Evolutionary conservation across 2,329 filamentous ascomycete species (phyloP).

Genomic region (Huntiella abstrusa): DNA sequence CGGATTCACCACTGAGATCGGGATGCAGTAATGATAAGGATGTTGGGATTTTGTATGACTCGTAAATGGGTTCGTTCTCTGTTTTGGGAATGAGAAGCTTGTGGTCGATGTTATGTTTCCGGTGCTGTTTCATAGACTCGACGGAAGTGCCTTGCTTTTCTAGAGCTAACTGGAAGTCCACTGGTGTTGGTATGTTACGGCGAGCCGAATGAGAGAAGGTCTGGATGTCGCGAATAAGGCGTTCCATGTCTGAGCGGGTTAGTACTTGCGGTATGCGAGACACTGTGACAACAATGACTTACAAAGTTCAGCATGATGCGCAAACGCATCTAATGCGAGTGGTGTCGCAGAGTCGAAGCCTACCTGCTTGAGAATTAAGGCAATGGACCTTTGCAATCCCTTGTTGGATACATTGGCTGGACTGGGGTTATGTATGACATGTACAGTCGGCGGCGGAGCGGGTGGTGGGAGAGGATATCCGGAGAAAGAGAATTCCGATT

Average conservation of each 20-base stretch:
- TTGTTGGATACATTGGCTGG: constrained; percentile 15
- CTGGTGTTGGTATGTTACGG: constrained; percentile 33
- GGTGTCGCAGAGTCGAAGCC: constrained; percentile 36
- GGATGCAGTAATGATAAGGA: constrained; percentile 28
- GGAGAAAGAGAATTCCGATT: not conserved
- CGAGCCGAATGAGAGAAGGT: constrained; percentile 28
- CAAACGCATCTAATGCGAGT: constrained; percentile 40
- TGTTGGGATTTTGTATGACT: constrained; percentile 18
- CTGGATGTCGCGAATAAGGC: constrained; percentile 30
- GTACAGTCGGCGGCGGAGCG: not conserved
- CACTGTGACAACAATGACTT: constrained; percentile 15
- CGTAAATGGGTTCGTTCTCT: not conserved
- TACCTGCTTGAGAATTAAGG: constrained; percentile 34
- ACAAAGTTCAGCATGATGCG: constrained; percentile 38
- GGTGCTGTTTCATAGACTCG: constrained; percentile 34
- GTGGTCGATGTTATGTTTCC: constrained; percentile 31
- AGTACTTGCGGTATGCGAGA: constrained; percentile 14
- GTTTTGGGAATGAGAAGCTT: constrained; percentile 22
- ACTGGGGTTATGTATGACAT: not conserved
- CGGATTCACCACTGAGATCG: constrained; percentile 38
- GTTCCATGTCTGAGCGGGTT: constrained; percentile 25
- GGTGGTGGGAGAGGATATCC: not conserved
- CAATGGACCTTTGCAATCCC: constrained; percentile 35
- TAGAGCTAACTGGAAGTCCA: constrained; percentile 37
- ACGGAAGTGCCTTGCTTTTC: constrained; percentile 32